These are phyloP conservation scores for Paecilomyces dactylethromorphus DNA, from an alignment of 2,329 filamentous ascomycete species.

Conservation along the genomic window DNA sequence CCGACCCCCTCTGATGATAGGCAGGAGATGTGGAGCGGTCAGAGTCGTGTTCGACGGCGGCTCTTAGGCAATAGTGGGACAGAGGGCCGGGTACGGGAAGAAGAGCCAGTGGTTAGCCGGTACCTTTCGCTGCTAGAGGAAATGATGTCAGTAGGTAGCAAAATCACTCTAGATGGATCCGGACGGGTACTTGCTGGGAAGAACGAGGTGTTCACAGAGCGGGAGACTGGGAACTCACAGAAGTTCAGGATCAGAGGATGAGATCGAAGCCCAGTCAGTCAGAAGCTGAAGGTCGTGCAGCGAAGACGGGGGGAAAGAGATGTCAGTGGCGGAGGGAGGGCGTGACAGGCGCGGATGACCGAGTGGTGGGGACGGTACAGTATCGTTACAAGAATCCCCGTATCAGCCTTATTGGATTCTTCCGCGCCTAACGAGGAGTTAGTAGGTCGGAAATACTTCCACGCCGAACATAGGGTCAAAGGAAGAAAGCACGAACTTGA, in stretches of 20 bases:
- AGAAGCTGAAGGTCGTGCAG: neutral
- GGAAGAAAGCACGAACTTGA: too few relatives aligned
- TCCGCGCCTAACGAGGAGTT: too few relatives aligned
- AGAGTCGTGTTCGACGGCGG: neutral
- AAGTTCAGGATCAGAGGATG: neutral
- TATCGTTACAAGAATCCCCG: neutral
- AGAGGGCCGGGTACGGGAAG: neutral
- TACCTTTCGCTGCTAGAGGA: neutral
- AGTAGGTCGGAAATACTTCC: too few relatives aligned
- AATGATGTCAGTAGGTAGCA: neutral
- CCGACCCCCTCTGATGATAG: neutral
- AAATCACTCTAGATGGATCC: neutral
- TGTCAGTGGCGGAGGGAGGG: neutral
- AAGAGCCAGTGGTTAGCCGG: neutral
- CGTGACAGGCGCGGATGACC: constrained; percentile 1
- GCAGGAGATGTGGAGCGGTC: neutral
- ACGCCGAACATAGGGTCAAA: too few relatives aligned
- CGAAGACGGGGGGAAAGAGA: too few relatives aligned
- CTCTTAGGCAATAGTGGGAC: neutral
- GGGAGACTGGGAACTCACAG: neutral
- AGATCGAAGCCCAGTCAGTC: neutral
- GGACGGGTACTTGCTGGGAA: neutral
- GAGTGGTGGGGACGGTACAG: neutral
- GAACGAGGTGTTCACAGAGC: neutral
- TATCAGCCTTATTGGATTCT: neutral